Conservation (phyloP, 2,329 filamentous ascomycete genomes). For the Amauroascus verrucosus region DNA sequence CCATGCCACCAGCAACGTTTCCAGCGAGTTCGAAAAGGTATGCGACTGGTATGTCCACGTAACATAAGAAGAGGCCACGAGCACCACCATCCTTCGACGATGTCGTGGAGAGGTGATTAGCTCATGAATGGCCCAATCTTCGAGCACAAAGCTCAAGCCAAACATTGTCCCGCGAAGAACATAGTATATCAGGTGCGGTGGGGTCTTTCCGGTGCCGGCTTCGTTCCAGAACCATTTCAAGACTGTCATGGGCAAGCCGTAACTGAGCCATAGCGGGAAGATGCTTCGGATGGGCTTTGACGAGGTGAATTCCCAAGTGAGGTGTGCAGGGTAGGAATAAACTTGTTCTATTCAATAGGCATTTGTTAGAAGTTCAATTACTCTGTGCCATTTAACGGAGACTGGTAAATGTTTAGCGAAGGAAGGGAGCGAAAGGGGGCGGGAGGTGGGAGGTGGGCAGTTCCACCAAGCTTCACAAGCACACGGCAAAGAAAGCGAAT, state of each 20-base stretch:
- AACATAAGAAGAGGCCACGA: slow-evolving; percentile 92
- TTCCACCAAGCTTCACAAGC: neutral
- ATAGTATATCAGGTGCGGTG: slow-evolving; percentile 84
- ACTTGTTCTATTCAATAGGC: slow-evolving; percentile 70
- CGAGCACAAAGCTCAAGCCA: slow-evolving; percentile 83
- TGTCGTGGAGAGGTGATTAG: slow-evolving; percentile 64
- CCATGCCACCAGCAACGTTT: slow-evolving; percentile 89
- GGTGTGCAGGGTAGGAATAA: slow-evolving; percentile 78
- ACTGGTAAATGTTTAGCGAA: neutral
- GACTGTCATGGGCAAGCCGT: slow-evolving; percentile 86
- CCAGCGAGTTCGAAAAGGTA: slow-evolving; percentile 95
- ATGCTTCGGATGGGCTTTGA: slow-evolving; percentile 84
- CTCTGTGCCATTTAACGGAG: slow-evolving; percentile 1
- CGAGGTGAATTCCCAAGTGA: slow-evolving; percentile 94
- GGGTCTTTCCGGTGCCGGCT: slow-evolving; percentile 61
- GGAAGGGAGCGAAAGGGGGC: neutral
- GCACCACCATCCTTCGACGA: slow-evolving; percentile 62
- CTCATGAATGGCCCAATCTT: slow-evolving; percentile 96
- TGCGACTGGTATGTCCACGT: slow-evolving; percentile 99
- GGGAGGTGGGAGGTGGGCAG: neutral
- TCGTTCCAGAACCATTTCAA: slow-evolving; percentile 88
- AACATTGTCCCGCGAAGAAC: slow-evolving; percentile 85
- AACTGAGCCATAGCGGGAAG: slow-evolving; percentile 92
- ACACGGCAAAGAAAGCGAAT: neutral
- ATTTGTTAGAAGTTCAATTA: neutral